Base-by-base conservation (phyloP, 2,329 filamentous ascomycete genomes). In the Diaporthe ilicicola region DNA sequence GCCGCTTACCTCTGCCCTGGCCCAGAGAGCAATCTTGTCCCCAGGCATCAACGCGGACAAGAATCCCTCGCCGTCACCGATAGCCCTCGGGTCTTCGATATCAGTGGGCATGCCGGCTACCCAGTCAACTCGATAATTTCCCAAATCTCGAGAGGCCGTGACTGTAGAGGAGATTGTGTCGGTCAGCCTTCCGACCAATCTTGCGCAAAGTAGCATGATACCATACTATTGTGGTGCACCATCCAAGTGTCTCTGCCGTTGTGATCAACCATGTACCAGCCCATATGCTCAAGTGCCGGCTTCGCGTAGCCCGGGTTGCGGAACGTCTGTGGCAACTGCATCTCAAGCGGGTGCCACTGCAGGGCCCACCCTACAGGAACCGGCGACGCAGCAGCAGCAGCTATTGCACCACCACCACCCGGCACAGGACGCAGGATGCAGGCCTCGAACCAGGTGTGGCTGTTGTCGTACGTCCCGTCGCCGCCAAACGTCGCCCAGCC, bases 361-460 rank as follows among this genome's bases (percentile, higher is more conserved):
- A 3, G 10, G 13, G 6, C 15, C n/a, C n/a, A n/a, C 7, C 22
- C 37, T 27, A 6, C 34, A 17, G 34, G 6, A 17, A 4, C 3
- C 13, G 17, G 17, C 17, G 29, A 9, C 29, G 29, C 19, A 22
- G 29, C 4, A n/a, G 51, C 19, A n/a, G n/a, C n/a, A n/a, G n/a
- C n/a, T n/a, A n/a, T n/a, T 24, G 6, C 9, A 4, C 5, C 32
- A 29, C 19, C 44, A 17, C 15, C 46, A 0, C 9, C 7, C 3
- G 24, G 53, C 6, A 69, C 27, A 12, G 71, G 75, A 17, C 71
- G 71, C 17, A 75, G 66, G 50, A 76, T 75, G 51, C 73, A 74
- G n/a, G 55, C 72, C 13, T 74, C 74, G 62, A 70, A 75, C 73
- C 74, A 75, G 3, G 75, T 74, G 44, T 76, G 73, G 24, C 75